Evolutionary conservation across 768 basidiomycete species (phyloP).

Genomic region (Tulasnella calospora): DNA sequence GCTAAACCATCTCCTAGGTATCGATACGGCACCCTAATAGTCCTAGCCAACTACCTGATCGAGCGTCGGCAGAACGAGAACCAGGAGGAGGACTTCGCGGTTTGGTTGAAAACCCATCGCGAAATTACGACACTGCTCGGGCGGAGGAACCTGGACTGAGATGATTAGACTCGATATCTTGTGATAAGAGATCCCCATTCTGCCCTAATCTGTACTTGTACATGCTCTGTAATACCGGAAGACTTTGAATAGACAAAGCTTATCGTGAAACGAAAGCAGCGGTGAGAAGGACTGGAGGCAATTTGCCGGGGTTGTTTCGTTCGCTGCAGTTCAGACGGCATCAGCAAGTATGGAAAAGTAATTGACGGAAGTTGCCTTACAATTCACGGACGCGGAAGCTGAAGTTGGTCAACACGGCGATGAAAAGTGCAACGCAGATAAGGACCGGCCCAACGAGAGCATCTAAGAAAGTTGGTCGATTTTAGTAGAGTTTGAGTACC

Average conservation of each 20-base stretch:
- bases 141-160: constrained; percentile 17
- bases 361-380: background rate
- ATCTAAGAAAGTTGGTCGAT: constrained; percentile 45
- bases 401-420: constrained; percentile 85
- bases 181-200: background rate
- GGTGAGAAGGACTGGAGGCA: constrained; percentile 8
- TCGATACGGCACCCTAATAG: constrained; percentile 80
- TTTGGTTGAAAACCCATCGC: constrained; percentile 75
- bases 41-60: constrained; percentile 91
- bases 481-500: background rate
- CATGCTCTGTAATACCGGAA: constrained; percentile 1
- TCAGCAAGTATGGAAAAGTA: background rate
- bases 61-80: constrained; percentile 43
- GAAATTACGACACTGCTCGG: constrained; percentile 50
- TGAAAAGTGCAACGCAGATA: constrained; percentile 76
- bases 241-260: background rate
- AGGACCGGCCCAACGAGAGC: constrained; percentile 75
- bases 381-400: constrained; percentile 50
- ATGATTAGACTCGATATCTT: background rate
- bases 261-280: background rate
- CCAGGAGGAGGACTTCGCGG: constrained; percentile 54
- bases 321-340: background rate
- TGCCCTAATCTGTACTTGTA: background rate
- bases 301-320: background rate
- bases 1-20: constrained; percentile 24